Evolutionary conservation across 2,329 filamentous ascomycete genomes (phyloP).

Genomic region (Alternaria consortialis): DNA sequence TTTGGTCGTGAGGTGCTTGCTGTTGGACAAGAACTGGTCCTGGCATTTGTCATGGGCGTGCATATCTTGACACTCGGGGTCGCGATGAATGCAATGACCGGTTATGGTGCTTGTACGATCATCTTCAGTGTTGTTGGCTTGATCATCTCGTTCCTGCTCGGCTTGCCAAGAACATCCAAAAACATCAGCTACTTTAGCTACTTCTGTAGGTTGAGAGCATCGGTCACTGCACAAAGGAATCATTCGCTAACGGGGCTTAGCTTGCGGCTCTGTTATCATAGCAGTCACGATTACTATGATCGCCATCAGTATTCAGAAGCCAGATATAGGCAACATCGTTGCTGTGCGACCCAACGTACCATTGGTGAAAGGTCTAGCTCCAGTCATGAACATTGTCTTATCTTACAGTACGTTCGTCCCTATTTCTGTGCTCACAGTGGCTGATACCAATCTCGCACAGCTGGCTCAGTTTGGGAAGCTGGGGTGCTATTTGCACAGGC

Average conservation of each 20-base stretch:
- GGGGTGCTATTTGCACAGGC: conserved; percentile 64
- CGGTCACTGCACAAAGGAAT: conserved; percentile 16
- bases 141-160: conserved; percentile 66
- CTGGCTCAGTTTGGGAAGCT: conserved; percentile 55
- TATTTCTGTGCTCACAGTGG: background rate
- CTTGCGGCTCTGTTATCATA: conserved; percentile 69
- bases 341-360: conserved; percentile 32
- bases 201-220: conserved; percentile 55
- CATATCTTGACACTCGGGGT: conserved; percentile 76
- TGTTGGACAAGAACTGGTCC: conserved; percentile 68
- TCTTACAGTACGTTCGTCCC: conserved; percentile 64
- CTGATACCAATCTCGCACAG: conserved; percentile 24
- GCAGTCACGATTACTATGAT: conserved; percentile 74
- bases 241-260: conserved; percentile 37
- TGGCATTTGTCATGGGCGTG: conserved; percentile 75
- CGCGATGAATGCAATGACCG: conserved; percentile 71
- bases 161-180: conserved; percentile 69
- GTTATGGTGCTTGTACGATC: conserved; percentile 70
- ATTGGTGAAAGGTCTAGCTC: conserved; percentile 37
- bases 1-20: conserved; percentile 71
- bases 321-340: conserved; percentile 46
- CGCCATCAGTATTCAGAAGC: conserved; percentile 65
- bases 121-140: conserved; percentile 69
- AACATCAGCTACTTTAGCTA: conserved; percentile 70
- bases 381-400: conserved; percentile 70